Evolutionary conservation across 345 rosid species (phyloP), one percentile per base, ranked within the genome.

Genomic region (Bruguiera sexangula): DNA sequence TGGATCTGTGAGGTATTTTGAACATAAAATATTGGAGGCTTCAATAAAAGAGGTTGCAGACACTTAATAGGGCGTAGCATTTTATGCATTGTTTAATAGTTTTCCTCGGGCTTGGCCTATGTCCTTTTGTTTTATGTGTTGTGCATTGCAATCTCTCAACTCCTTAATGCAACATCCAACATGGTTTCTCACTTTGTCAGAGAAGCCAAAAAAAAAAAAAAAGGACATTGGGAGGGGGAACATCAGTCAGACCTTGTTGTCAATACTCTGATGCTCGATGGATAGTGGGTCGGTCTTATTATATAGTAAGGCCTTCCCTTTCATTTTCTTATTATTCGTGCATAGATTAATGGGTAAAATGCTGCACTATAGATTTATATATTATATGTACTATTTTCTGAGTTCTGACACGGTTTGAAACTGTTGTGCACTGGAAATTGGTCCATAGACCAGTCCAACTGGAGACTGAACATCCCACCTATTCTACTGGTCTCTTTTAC

Each of bases 381-480:
- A 2, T 13, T 43, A 43, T 43, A 43, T 43, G 50, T 43, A 43
- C 50, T 15, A 43, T 15, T 43, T 43, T 13, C 50, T 1, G 5
- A 43, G 50, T 43, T 76, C 85, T 75, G 85, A 79, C 83, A 68
- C 3, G 56, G 30, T 71, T 78, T 72, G 71, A 82, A 73, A 51
- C 75, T 63, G 78, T 75, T 74, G 16, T 81, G 89, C 90, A 32
- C 85, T 68, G 92, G 92, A 77, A 88, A 88, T 76, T 86, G 96
- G 83, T 79, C 86, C 90, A 59, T 72, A 81, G 89, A 88, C 93
- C 89, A 76, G 86, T 85, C 93, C 88, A 83, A 73, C 73, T 55
- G 9, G 59, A 37, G 31, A 18, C 79, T 39, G 54, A 29, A 34
- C 36, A 29, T 30, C 13, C 13, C 11, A 37, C 7, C 16, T 9